Evolutionary conservation across 2,329 filamentous ascomycete species (phyloP).

Genomic region (Knoxdaviesia proteae): DNA sequence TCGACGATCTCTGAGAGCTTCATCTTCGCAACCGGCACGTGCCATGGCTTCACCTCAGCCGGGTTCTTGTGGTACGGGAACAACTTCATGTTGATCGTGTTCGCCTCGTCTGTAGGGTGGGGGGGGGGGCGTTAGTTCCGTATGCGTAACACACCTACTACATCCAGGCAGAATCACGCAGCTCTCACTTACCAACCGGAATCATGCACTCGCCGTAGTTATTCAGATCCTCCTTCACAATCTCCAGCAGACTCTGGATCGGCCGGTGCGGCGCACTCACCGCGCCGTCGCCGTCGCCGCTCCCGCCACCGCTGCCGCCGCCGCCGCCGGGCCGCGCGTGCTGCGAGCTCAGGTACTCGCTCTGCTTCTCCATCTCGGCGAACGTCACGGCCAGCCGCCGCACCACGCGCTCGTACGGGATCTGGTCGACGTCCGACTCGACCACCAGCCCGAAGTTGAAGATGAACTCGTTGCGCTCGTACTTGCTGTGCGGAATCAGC

Average conservation of each 20-base stretch:
- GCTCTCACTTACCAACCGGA: conserved; percentile 48
- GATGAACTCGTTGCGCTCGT: conserved; percentile 88
- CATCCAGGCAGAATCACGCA: not conserved
- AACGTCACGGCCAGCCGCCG: conserved; percentile 70
- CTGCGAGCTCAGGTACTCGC: conserved; percentile 54
- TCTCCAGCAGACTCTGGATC: conserved; percentile 70
- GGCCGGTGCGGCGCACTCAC: conserved; percentile 26
- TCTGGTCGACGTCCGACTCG: conserved; percentile 43
- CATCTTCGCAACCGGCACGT: conserved; percentile 65
- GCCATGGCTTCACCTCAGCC: conserved; percentile 62
- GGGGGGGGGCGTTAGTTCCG: not conserved
- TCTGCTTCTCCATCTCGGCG: conserved; percentile 80
- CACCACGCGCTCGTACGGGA: conserved; percentile 67
- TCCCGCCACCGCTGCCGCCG: conserved; percentile 13
- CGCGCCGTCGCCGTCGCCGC: conserved; percentile 13
- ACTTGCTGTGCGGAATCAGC: conserved; percentile 62
- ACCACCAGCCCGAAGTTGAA: conserved; percentile 92
- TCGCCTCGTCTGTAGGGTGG: conserved; percentile 50
- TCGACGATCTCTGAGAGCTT: conserved; percentile 43
- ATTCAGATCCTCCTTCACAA: conserved; percentile 70
- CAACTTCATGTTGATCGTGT: conserved; percentile 89
- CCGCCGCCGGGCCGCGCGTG: conserved; percentile 18
- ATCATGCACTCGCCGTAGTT: conserved; percentile 99
- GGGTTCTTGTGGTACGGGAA: conserved; percentile 68
- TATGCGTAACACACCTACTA: not conserved